These are phyloP conservation scores for Trichoderma citrinoviride DNA, from an alignment of 2,329 filamentous ascomycete genomes.

Conservation along the genomic window DNA sequence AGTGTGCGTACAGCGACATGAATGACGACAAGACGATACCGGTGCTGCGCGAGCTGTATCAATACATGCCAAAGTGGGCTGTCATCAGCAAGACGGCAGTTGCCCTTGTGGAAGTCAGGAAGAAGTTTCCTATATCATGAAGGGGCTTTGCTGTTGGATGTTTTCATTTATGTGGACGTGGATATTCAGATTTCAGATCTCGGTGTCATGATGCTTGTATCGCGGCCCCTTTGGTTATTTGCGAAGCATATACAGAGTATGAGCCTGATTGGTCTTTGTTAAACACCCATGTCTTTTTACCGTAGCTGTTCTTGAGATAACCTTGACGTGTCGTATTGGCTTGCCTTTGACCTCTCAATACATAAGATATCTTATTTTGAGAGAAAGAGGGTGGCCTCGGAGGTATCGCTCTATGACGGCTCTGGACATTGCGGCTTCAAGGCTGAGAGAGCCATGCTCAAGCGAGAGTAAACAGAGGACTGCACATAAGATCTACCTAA, in stretches of 20 bases:
- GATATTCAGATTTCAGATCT: not conserved
- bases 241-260: not conserved
- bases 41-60: constrained; percentile 74
- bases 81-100: constrained; percentile 71
- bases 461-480: too few relatives aligned
- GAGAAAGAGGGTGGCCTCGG: too few relatives aligned
- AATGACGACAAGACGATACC: constrained; percentile 72
- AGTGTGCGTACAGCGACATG: constrained; percentile 85
- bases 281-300: too few relatives aligned
- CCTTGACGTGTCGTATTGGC: too few relatives aligned
- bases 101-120: constrained; percentile 78
- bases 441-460: too few relatives aligned
- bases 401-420: too few relatives aligned
- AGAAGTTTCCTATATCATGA: constrained; percentile 49
- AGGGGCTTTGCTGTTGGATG: not conserved
- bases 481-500: too few relatives aligned
- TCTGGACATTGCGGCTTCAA: too few relatives aligned
- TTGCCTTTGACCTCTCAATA: too few relatives aligned
- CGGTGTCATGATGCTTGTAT: not conserved
- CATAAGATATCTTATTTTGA: too few relatives aligned
- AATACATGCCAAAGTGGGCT: constrained; percentile 78
- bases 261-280: not conserved
- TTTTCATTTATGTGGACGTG: not conserved
- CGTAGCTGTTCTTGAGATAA: too few relatives aligned
- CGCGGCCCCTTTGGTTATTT: not conserved